These are phyloP conservation scores for Inonotus hispidus DNA, from an alignment of 1,284 basidiomycete species.

Conservation along the genomic window DNA sequence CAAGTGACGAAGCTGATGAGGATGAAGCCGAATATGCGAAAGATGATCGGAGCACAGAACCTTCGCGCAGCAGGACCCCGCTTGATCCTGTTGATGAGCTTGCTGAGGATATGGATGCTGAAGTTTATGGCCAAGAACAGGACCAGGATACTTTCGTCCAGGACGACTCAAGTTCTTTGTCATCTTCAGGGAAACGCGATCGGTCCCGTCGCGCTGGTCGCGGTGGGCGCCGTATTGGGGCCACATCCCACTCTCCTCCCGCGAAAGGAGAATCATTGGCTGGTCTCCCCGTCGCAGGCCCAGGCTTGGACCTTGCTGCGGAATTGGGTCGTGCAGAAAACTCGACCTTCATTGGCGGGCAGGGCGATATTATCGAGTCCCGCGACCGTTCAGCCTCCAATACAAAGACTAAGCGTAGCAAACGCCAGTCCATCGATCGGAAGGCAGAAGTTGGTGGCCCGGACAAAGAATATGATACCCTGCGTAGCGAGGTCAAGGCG, in stretches of 20 bases:
- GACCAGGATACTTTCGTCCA: constrained; percentile 24
- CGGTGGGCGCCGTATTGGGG: constrained; percentile 31
- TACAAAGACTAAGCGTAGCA: constrained; percentile 46
- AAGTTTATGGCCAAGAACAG: constrained; percentile 24
- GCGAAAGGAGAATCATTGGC: constrained; percentile 70
- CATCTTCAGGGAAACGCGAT: constrained; percentile 38
- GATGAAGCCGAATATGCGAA: constrained; percentile 38
- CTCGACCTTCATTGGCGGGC: constrained; percentile 62
- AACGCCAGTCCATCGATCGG: constrained; percentile 40
- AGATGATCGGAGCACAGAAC: constrained; percentile 33
- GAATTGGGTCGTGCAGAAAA: constrained; percentile 87
- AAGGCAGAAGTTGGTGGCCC: constrained; percentile 36
- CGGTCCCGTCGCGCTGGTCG: constrained; percentile 46
- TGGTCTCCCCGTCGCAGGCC: constrained; percentile 75
- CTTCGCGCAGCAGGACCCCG: constrained; percentile 21
- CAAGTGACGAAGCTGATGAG: constrained; percentile 42
- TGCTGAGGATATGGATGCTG: constrained; percentile 18
- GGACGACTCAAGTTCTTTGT: constrained; percentile 30
- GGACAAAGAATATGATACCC: constrained; percentile 55
- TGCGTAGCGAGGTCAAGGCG: constrained; percentile 79
- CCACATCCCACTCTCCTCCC: constrained; percentile 42
- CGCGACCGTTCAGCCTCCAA: constrained; percentile 41
- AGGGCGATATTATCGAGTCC: constrained; percentile 39
- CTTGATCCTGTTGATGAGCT: constrained; percentile 28
- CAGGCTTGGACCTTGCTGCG: constrained; percentile 84